Percentiles rank a stretch among this genome's conserved stretches.
phyloP scores from a whole-genome alignment of 345 rosid species.

The Syzygium aqueum region DNA sequence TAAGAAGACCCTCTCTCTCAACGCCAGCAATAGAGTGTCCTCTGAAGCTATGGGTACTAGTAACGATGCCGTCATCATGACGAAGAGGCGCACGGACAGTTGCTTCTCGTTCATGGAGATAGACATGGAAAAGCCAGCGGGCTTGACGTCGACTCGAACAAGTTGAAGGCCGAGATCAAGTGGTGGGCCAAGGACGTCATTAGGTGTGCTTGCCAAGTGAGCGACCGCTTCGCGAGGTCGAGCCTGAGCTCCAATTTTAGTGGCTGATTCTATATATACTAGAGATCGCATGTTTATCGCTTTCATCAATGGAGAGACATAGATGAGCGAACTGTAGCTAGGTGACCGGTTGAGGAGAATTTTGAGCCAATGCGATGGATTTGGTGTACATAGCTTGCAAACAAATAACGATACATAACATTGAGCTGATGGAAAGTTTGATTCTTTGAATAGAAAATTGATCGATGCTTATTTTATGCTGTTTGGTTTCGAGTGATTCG shows the following conservation, averaged over 20 bases:
- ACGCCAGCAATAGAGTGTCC: not conserved
- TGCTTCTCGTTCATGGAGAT: slow-evolving; percentile 54
- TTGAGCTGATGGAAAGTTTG: not conserved
- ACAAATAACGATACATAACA: not conserved
- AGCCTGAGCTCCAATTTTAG: not conserved
- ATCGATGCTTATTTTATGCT: not conserved
- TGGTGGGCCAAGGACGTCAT: slow-evolving; percentile 86
- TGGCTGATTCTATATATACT: not conserved
- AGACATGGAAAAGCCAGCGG: slow-evolving; percentile 22
- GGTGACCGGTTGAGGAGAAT: not conserved
- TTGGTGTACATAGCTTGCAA: not conserved
- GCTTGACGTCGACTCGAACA: slow-evolving; percentile 43
- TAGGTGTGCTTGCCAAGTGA: slow-evolving; percentile 70
- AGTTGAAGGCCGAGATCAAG: slow-evolving; percentile 58
- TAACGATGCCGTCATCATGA: not conserved
- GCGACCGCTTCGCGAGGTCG: slow-evolving; percentile 29
- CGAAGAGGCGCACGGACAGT: slow-evolving; percentile 1
- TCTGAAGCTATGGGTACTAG: not conserved
- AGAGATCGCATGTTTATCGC: not conserved
- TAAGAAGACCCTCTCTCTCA: slow-evolving; percentile 10
- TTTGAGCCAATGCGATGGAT: not conserved
- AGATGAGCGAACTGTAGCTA: not conserved
- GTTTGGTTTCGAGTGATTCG: not conserved
- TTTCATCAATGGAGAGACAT: not conserved
- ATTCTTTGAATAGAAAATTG: not conserved